Evolutionary conservation across 2,329 filamentous ascomycete genomes (phyloP).

Genomic region (Fonsecaea erecta): DNA sequence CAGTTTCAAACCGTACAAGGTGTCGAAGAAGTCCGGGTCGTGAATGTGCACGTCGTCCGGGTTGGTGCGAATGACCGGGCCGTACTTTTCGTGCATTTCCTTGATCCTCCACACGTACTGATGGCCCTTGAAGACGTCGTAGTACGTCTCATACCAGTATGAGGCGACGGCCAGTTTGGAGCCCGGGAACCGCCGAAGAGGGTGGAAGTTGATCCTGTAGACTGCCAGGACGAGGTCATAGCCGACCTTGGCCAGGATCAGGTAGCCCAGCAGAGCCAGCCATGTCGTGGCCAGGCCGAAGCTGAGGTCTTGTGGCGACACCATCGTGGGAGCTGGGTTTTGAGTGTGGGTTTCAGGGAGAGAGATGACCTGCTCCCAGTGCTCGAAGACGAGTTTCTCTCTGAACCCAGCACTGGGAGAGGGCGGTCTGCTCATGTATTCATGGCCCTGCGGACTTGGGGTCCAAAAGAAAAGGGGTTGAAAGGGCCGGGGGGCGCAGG

Average conservation of each 20-base stretch:
- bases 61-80: slow-evolving; percentile 37
- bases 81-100: slow-evolving; percentile 45
- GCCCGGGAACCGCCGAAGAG: slow-evolving; percentile 42
- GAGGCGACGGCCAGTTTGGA: slow-evolving; percentile 43
- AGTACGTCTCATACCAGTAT: slow-evolving; percentile 43
- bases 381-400: not conserved
- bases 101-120: slow-evolving; percentile 42
- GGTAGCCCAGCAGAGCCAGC: slow-evolving; percentile 19
- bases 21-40: slow-evolving; percentile 33
- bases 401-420: not conserved
- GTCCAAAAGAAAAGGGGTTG: not conserved
- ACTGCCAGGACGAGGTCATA: slow-evolving; percentile 24
- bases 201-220: slow-evolving; percentile 38
- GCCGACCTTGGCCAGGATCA: slow-evolving; percentile 19
- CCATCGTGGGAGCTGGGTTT: not conserved
- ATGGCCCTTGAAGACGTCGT: slow-evolving; percentile 39
- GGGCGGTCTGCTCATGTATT: not conserved
- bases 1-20: slow-evolving; percentile 32
- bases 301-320: slow-evolving; percentile 17
- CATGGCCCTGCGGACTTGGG: not conserved
- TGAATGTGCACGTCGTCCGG: slow-evolving; percentile 35
- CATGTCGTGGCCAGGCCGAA: slow-evolving; percentile 24
- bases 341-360: not conserved
- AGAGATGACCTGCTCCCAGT: not conserved
- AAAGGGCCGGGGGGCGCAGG: not conserved